Conservation (phyloP, 495 filamentous ascomycete genomes). For the Geopyxis carbonaria region DNA sequence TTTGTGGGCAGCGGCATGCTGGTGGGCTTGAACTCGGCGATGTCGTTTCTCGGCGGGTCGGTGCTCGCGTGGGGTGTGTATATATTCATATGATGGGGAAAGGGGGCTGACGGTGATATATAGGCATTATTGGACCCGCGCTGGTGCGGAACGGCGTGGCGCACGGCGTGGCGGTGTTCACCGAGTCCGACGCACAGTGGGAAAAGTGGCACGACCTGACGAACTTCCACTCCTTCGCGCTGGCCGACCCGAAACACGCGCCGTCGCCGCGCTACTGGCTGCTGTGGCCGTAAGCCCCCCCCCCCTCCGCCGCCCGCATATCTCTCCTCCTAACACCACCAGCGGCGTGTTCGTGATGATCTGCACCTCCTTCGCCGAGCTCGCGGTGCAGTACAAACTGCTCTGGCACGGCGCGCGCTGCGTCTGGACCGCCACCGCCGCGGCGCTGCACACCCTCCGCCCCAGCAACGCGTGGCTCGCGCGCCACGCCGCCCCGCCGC, state of each 20-base stretch:
- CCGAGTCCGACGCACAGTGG: slow-evolving; percentile 34
- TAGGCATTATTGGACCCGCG: slow-evolving; percentile 40
- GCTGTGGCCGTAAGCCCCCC: slow-evolving; percentile 35
- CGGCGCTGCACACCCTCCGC: slow-evolving; percentile 30
- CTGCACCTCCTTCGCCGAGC: slow-evolving; percentile 41
- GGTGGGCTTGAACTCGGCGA: slow-evolving; percentile 46
- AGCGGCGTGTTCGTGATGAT: slow-evolving; percentile 47
- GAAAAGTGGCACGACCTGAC: slow-evolving; percentile 27
- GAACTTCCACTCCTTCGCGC: slow-evolving; percentile 33
- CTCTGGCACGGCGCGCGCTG: slow-evolving; percentile 37
- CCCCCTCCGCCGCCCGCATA: neutral
- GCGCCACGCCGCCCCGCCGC: slow-evolving; percentile 40
- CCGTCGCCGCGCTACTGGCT: slow-evolving; percentile 50
- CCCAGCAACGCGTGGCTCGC: slow-evolving; percentile 33
- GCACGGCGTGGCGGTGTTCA: slow-evolving; percentile 23
- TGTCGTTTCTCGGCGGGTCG: slow-evolving; percentile 43
- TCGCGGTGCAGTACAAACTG: slow-evolving; percentile 43
- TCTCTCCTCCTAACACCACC: neutral
- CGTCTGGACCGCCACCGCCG: slow-evolving; percentile 32
- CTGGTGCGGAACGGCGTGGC: slow-evolving; percentile 43
- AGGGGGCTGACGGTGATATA: slow-evolving; percentile 5
- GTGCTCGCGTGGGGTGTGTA: slow-evolving; percentile 40
- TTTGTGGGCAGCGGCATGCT: slow-evolving; percentile 52
- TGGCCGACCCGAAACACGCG: slow-evolving; percentile 29
- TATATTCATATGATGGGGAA: neutral